These are phyloP conservation scores for Penicillium sp. DNA, from an alignment of 2,329 filamentous ascomycete species.

Conservation along the genomic window DNA sequence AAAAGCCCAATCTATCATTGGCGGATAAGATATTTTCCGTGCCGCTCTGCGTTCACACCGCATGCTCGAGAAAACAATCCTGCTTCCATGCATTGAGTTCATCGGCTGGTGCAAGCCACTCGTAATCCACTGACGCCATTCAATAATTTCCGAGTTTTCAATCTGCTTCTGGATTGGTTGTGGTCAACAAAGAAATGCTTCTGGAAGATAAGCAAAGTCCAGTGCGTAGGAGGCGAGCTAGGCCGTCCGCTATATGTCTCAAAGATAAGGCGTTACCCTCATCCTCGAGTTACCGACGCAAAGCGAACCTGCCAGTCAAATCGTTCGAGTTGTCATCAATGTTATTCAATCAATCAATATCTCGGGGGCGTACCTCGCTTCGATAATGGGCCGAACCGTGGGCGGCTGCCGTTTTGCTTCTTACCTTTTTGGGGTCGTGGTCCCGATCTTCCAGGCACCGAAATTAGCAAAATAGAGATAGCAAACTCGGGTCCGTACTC, in stretches of 20 bases:
- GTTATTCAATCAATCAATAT: neutral
- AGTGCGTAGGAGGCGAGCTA: neutral
- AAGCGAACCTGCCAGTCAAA: neutral
- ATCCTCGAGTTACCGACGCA: neutral
- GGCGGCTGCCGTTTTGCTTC: neutral
- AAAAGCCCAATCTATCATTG: slow-evolving; percentile 6
- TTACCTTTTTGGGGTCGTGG: neutral
- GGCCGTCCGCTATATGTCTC: slow-evolving; percentile 7
- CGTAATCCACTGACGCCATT: neutral
- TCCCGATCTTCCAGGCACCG: neutral
- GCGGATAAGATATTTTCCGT: slow-evolving; percentile 14
- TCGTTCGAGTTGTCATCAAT: neutral
- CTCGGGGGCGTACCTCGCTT: neutral
- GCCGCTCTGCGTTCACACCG: neutral
- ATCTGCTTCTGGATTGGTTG: neutral
- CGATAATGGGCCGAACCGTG: neutral
- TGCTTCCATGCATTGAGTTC: slow-evolving; percentile 5
- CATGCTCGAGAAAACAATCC: neutral
- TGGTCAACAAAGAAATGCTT: neutral
- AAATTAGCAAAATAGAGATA: neutral
- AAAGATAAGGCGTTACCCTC: slow-evolving; percentile 11
- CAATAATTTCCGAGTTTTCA: neutral
- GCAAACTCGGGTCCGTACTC: neutral
- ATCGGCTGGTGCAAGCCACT: neutral
- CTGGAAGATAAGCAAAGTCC: slow-evolving; percentile 6